Conservation (phyloP, 495 filamentous ascomycete genomes). For the Penicillium cosmopolitanum region DNA sequence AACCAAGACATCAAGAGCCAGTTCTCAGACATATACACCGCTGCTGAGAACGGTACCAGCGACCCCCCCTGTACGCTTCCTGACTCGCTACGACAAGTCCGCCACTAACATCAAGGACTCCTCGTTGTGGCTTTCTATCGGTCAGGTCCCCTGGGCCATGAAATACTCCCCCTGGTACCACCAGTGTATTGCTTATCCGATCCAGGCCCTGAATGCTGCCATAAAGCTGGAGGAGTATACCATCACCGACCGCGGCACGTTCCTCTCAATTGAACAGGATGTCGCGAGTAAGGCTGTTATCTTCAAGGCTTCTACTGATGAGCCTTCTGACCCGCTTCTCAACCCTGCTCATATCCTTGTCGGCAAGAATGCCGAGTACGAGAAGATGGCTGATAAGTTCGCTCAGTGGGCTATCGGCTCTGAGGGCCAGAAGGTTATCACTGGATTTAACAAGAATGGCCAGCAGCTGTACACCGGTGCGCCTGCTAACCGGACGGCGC, state of each 20-base stretch:
- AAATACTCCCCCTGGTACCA: slow-evolving; percentile 50
- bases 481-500: background rate
- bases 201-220: slow-evolving; percentile 43
- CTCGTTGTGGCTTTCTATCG: slow-evolving; percentile 45
- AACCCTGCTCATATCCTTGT: slow-evolving; percentile 45
- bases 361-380: slow-evolving; percentile 31
- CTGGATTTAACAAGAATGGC: background rate
- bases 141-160: slow-evolving; percentile 48
- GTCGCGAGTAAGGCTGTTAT: slow-evolving; percentile 32
- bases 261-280: slow-evolving; percentile 29
- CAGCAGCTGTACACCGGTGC: background rate
- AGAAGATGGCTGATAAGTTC: slow-evolving; percentile 34
- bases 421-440: slow-evolving; percentile 36
- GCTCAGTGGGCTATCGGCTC: slow-evolving; percentile 37
- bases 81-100: slow-evolving; percentile 49
- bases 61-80: slow-evolving; percentile 35
- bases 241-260: slow-evolving; percentile 48
- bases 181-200: slow-evolving; percentile 46
- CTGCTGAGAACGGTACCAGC: slow-evolving; percentile 22
- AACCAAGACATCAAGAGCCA: slow-evolving; percentile 28
- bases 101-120: slow-evolving; percentile 54
- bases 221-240: slow-evolving; percentile 44
- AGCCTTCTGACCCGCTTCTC: slow-evolving; percentile 35
- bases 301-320: slow-evolving; percentile 40
- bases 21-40: slow-evolving; percentile 34